Evolutionary conservation across 2,329 filamentous ascomycete genomes (phyloP).

Genomic region (Nemania abortiva): DNA sequence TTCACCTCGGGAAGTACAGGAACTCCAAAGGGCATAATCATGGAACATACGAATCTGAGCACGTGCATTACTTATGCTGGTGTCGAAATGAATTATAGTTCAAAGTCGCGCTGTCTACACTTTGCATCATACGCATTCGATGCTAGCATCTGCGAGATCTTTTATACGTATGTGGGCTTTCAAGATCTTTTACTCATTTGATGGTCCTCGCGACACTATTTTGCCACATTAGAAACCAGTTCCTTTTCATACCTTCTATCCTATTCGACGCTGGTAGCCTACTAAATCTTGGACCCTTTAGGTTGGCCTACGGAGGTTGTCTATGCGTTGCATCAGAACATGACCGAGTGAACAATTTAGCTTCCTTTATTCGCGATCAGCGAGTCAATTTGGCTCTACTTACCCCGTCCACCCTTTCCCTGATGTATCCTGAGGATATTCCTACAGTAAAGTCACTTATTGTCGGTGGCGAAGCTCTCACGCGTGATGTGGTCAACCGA

Average conservation of each 20-base stretch:
- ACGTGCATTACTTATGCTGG: constrained; percentile 16
- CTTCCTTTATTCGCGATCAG: constrained; percentile 40
- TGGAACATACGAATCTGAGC: constrained; percentile 33
- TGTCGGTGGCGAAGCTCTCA: constrained; percentile 51
- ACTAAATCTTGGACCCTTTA: constrained; percentile 8
- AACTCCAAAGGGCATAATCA: constrained; percentile 61
- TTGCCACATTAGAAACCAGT: background rate
- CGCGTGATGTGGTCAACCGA: constrained; percentile 36
- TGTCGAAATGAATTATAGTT: constrained; percentile 22
- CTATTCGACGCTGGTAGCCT: background rate
- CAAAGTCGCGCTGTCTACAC: constrained; percentile 39
- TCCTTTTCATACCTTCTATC: background rate
- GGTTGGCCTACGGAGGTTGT: constrained; percentile 53
- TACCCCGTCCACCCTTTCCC: constrained; percentile 41
- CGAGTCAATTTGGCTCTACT: constrained; percentile 41
- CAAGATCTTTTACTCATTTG: background rate
- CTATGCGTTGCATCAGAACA: constrained; percentile 55
- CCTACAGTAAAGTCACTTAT: constrained; percentile 42
- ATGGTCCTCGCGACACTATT: background rate
- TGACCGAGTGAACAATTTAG: constrained; percentile 53
- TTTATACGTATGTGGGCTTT: constrained; percentile 45
- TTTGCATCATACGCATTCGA: constrained; percentile 56
- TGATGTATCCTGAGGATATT: constrained; percentile 43
- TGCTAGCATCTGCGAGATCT: constrained; percentile 54
- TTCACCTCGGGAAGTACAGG: constrained; percentile 64